Evolutionary conservation across 1,284 basidiomycete species (phyloP), one percentile per base, ranked within the genome.

Genomic region (Leccinum fuscescens): DNA sequence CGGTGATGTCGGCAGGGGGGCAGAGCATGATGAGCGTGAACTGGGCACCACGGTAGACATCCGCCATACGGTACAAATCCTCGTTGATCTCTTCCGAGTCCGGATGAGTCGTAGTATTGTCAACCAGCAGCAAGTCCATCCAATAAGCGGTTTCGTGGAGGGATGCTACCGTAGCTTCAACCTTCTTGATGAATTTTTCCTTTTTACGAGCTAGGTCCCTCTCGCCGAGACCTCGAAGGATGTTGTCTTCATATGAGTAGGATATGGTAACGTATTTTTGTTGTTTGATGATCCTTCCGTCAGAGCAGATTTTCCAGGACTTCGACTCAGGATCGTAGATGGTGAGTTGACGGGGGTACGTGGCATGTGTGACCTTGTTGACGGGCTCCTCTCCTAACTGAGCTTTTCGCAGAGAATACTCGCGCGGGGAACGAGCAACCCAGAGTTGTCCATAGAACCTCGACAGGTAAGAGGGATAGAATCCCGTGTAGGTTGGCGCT

Each of bases 51-150:
- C 62, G 64, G n/a, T 71, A 70, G n/a, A 73, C 61, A 15, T 70
- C 69, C 1, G 69, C 66, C 69, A 72, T 72, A 29, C 67, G 66
- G 62, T 69, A 70, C 4, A 74, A 11, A 49, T 72, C 70, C 17
- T 61, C 29, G 57, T 63, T 61, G 35, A 62, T 24, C 29, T 64
- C 63, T 9, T 59, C 39, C 2, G 29, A 31, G 29, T 42, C 51
- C 12, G 52, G 9, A 12, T 4, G 35, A 0, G 11, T 15, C 3
- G 29, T 31, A 31, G 29, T 31, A 31, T 35, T 8, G 20, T 58
- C 49, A 22, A 64, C 17, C 35, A 59, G 44, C 14, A n/a, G 52
- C 27, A 69, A 22, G 55, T 72, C 72, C 12, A 67, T 62, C 72
- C 71, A 72, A 39, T 71, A 72, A 2, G 71, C 70, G 0, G 59